phyloP scores from a whole-genome alignment of 2,329 filamentous ascomycete species.

The Bimuria novae-zelandiae region DNA sequence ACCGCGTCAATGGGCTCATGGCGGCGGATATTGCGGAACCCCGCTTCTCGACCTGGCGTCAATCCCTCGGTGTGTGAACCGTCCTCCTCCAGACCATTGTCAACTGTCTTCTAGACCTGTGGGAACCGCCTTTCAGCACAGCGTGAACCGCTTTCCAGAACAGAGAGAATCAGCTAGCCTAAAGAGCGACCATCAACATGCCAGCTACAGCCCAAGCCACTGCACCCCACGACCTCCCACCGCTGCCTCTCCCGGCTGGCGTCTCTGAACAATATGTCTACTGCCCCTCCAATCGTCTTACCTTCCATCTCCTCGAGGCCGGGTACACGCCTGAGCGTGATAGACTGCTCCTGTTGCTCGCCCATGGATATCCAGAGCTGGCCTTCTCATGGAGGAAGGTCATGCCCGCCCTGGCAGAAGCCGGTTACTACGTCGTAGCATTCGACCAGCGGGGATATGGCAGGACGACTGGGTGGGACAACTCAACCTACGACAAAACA shows the following conservation, averaged over 20 bases:
- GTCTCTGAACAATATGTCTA: slow-evolving; percentile 62
- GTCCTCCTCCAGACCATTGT: no score
- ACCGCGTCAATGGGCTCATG: not conserved
- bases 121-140: slow-evolving; percentile 1
- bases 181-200: not conserved
- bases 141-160: not conserved
- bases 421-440: slow-evolving; percentile 68
- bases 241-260: slow-evolving; percentile 60
- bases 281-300: slow-evolving; percentile 60
- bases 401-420: slow-evolving; percentile 60
- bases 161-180: not conserved
- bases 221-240: slow-evolving; percentile 34
- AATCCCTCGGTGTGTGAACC: no score
- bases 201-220: not conserved
- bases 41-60: not conserved
- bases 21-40: not conserved
- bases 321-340: slow-evolving; percentile 48
- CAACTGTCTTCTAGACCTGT: not conserved
- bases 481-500: slow-evolving; percentile 54
- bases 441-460: slow-evolving; percentile 72
- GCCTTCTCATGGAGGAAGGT: slow-evolving; percentile 72
- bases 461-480: slow-evolving; percentile 66
- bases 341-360: slow-evolving; percentile 63
- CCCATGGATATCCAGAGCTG: slow-evolving; percentile 71
- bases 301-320: slow-evolving; percentile 64